Base-by-base conservation (phyloP, 345 rosid species). In the Anastatica hierochuntica region DNA sequence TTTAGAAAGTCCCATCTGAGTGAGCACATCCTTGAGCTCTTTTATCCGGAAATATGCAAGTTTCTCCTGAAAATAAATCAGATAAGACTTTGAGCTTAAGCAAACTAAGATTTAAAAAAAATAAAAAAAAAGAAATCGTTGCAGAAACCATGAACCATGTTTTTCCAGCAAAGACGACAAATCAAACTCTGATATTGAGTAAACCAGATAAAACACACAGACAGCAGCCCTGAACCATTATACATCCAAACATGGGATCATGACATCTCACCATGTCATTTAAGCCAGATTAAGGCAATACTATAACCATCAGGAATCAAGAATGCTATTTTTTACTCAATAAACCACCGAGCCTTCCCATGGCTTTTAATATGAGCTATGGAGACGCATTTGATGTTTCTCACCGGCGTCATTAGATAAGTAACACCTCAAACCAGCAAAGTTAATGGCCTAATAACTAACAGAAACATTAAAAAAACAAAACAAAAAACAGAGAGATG, bases 11-110 rank as follows among this genome's bases (percentile, higher is more conserved):
- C 95, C 90, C 51, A 85, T 59, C 43, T 77, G 82, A 58, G 80
- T 73, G 34, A 92, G 80, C 58, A 85, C 85, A 76, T 85, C 94
- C 74, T 92, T 92, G 39, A 92, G 95, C 79, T 92, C 98, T 70
- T 78, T 88, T 60, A 88, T 83, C 43, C 98, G 81, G 40, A 92
- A 92, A 68, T 78, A 80, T 1, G 79, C 70, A 72, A 92, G 68
- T 65, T 92, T 85, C 11, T 84, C 95, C 98, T 92, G 62, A 30
- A 75, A 55, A 54, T 1, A 44, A 45, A 24, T 31, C 53, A 12
- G 4, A 8, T 7, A 8, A 14, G 17, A 35, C 10, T 24, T 23
- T 15, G 23, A 24, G 51, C 34, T 14, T 3, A 48, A 31, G 16
- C 23, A 21, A 16, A 57, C 42, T 13, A 37, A 53, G 14, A 39